Conservation (phyloP, 352 stramenopile species). For the Peronospora farinosa region DNA sequence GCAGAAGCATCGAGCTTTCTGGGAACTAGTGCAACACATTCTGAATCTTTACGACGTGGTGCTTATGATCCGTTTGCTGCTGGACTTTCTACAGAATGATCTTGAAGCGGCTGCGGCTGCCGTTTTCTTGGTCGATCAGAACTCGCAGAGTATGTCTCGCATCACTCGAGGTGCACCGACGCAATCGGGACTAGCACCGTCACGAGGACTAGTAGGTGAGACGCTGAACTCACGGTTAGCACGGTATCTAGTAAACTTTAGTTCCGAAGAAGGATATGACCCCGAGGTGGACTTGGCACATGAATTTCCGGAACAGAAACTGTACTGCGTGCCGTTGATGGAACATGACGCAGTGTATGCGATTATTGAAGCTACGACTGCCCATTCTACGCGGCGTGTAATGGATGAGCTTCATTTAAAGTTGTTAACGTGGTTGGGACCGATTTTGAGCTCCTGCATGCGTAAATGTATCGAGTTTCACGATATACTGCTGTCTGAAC, state of each 20-base stretch:
- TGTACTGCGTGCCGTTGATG: constrained; percentile 64
- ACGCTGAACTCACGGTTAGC: constrained; percentile 31
- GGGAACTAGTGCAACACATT: constrained; percentile 65
- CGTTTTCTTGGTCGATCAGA: constrained; percentile 73
- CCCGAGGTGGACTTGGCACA: constrained; percentile 60
- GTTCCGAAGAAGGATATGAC: constrained; percentile 44
- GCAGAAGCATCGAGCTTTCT: constrained; percentile 69
- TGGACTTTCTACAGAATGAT: constrained; percentile 59
- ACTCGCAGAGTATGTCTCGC: constrained; percentile 68
- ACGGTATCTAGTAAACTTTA: constrained; percentile 42
- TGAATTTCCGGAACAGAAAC: constrained; percentile 49
- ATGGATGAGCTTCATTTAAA: constrained; percentile 67
- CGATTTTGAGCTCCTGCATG: constrained; percentile 79
- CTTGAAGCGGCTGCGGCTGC: constrained; percentile 43
- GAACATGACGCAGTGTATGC: constrained; percentile 76
- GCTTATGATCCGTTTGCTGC: constrained; percentile 61
- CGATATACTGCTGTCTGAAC: constrained; percentile 73
- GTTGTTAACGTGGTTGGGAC: constrained; percentile 68
- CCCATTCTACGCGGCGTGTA: constrained; percentile 28
- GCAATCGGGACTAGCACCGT: constrained; percentile 43
- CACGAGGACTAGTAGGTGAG: constrained; percentile 49
- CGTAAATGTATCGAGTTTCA: constrained; percentile 84
- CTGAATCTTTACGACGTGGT: constrained; percentile 67
- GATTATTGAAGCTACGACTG: constrained; percentile 61
- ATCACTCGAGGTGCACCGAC: constrained; percentile 46